phyloP scores from a whole-genome alignment of 1,284 basidiomycete genomes.

The Amylostereum chailletii region DNA sequence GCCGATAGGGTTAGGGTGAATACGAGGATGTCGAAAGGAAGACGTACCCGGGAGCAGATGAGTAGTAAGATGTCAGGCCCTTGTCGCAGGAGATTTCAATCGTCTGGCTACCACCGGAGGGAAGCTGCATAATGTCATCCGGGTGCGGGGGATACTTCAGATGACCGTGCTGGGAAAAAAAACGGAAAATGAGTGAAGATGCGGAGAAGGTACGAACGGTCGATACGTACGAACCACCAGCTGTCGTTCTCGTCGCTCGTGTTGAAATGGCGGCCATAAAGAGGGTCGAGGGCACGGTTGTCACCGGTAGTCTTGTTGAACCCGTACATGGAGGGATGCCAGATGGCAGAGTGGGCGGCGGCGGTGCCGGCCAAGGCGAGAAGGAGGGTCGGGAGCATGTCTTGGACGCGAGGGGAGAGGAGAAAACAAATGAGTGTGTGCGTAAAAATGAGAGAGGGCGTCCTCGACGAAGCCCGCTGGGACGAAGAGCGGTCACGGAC shows the following conservation, averaged over 20 bases:
- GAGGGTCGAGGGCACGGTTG: conserved; percentile 26
- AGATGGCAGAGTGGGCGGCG: background rate
- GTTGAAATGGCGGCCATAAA: conserved; percentile 10
- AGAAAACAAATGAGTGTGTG: too few species aligned
- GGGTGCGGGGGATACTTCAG: conserved; percentile 24
- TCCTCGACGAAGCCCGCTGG: too few species aligned
- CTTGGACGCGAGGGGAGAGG: too few species aligned
- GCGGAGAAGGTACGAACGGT: background rate
- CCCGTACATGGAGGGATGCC: conserved; percentile 11
- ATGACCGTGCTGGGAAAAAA: conserved; percentile 17
- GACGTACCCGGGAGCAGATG: background rate
- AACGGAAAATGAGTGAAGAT: background rate
- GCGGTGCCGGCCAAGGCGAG: background rate
- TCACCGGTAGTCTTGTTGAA: conserved; percentile 22
- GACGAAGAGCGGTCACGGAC: too few species aligned
- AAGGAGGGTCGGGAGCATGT: background rate
- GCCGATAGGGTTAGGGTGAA: background rate
- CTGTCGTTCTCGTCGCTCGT: conserved; percentile 10
- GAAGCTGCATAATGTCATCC: conserved; percentile 26
- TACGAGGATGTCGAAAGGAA: background rate
- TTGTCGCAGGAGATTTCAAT: conserved; percentile 23
- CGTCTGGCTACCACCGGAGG: conserved; percentile 19
- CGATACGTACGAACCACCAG: conserved; percentile 31
- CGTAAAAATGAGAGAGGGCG: too few species aligned
- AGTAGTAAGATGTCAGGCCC: conserved; percentile 14